Evolutionary conservation across 1,284 basidiomycete species (phyloP).

Genomic region (Boletus semigastroideus): DNA sequence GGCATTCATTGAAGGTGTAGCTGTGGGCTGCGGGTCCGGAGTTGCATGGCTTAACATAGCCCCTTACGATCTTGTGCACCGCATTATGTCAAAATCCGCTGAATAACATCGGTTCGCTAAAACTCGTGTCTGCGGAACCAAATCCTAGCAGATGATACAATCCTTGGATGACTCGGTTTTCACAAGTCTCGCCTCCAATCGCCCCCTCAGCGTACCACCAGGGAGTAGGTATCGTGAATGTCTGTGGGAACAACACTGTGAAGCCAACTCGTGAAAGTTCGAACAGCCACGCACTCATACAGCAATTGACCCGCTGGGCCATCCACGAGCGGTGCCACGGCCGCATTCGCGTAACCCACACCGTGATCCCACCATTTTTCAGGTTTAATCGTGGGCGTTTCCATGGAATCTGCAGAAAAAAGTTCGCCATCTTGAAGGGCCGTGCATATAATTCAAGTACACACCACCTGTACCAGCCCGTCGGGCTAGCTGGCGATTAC

Average conservation of each 20-base stretch:
- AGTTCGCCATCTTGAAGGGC: not conserved
- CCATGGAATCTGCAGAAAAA: not conserved
- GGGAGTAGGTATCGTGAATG: conserved; percentile 16
- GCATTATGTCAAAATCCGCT: not conserved
- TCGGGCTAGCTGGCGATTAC: conserved; percentile 15
- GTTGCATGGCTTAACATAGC: no score
- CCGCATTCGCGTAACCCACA: conserved; percentile 16
- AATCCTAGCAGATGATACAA: conserved; percentile 20
- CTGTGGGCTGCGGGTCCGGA: no score
- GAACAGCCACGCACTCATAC: conserved; percentile 10
- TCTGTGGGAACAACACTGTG: conserved; percentile 2
- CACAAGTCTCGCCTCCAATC: conserved; percentile 18
- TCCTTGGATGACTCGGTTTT: conserved; percentile 8
- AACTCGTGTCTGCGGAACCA: not conserved
- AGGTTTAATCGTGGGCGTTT: conserved; percentile 9
- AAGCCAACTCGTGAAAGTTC: not conserved
- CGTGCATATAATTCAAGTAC: not conserved
- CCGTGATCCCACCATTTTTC: conserved; percentile 21
- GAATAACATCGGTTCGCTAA: not conserved
- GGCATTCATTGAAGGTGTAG: not conserved
- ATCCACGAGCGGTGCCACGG: conserved; percentile 8
- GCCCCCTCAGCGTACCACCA: conserved; percentile 23
- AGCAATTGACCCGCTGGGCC: conserved; percentile 2
- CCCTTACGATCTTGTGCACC: not conserved
- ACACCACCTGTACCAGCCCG: conserved; percentile 11